Evolutionary conservation across 768 basidiomycete genomes (phyloP).

Genomic region (Kwoniella bestiolae): DNA sequence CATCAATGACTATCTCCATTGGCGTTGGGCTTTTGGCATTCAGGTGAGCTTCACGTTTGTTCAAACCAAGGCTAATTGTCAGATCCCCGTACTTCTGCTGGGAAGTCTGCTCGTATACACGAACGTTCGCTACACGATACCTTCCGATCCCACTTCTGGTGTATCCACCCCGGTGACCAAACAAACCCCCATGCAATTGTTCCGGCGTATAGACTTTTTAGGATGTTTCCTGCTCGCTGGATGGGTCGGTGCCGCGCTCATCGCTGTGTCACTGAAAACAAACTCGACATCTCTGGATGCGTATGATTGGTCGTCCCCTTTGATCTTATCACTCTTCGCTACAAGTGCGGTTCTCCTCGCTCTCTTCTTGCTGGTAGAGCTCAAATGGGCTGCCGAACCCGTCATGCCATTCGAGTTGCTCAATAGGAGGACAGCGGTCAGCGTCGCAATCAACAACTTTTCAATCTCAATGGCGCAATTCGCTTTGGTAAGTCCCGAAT

Average conservation of each 20-base stretch:
- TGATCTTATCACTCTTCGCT: slow-evolving; percentile 69
- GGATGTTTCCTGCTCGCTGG: slow-evolving; percentile 53
- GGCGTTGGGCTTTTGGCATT: slow-evolving; percentile 62
- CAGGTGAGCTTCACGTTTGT: slow-evolving; percentile 21
- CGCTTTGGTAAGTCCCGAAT: slow-evolving; percentile 22
- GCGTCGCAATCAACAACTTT: slow-evolving; percentile 81
- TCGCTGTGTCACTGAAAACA: slow-evolving; percentile 55
- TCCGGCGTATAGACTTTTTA: slow-evolving; percentile 50
- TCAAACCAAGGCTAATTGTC: not conserved
- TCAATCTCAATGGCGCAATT: slow-evolving; percentile 52
- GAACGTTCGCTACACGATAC: slow-evolving; percentile 22
- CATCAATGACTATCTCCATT: slow-evolving; percentile 80
- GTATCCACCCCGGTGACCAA: slow-evolving; percentile 10
- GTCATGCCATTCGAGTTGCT: slow-evolving; percentile 87
- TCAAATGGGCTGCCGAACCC: slow-evolving; percentile 76
- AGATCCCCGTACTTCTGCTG: slow-evolving; percentile 20
- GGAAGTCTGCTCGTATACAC: slow-evolving; percentile 6
- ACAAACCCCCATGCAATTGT: slow-evolving; percentile 16
- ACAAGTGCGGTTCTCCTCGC: slow-evolving; percentile 64
- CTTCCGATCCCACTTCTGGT: slow-evolving; percentile 7
- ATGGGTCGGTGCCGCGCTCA: slow-evolving; percentile 46
- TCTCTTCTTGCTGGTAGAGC: slow-evolving; percentile 78
- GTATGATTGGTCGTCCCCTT: slow-evolving; percentile 71
- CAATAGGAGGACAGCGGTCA: slow-evolving; percentile 75
- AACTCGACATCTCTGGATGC: slow-evolving; percentile 66